These are phyloP conservation scores for Aspergillus ustus DNA, from an alignment of 2,329 filamentous ascomycete genomes.

Conservation along the genomic window DNA sequence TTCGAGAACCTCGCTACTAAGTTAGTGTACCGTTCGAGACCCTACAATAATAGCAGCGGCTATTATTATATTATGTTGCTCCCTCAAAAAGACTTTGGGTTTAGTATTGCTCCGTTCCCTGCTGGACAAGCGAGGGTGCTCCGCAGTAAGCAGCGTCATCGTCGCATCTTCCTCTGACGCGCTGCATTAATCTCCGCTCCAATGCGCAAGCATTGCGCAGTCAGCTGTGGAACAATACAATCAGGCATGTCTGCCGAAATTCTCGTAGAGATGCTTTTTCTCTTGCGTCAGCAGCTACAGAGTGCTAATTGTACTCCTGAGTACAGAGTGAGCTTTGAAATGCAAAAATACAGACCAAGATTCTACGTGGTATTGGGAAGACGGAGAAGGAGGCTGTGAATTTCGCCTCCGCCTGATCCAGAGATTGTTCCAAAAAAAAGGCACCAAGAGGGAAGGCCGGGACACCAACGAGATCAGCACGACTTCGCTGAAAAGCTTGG, in stretches of 20 bases:
- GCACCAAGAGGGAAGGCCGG: neutral
- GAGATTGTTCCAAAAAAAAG: neutral
- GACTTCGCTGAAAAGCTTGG: neutral
- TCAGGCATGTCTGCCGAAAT: neutral
- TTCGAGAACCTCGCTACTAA: neutral
- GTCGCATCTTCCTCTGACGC: neutral
- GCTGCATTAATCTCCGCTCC: neutral
- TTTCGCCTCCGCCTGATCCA: neutral
- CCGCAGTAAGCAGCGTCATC: constrained; percentile 2
- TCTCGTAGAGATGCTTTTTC: neutral
- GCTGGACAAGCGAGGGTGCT: neutral
- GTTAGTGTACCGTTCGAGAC: constrained; percentile 11
- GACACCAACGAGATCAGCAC: neutral
- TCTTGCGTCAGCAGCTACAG: neutral
- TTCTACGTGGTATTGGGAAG: neutral
- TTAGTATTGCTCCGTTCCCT: neutral
- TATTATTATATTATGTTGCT: neutral
- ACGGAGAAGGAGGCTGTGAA: neutral
- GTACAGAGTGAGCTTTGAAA: neutral
- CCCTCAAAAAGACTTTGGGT: neutral
- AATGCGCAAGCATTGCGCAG: neutral
- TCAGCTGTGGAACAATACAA: neutral
- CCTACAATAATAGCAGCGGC: neutral
- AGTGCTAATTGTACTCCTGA: neutral
- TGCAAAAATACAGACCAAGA: neutral